Evolutionary conservation across 1,284 basidiomycete species (phyloP), one percentile per base, ranked within the genome.

Genomic region (Pseudozyma sp.): DNA sequence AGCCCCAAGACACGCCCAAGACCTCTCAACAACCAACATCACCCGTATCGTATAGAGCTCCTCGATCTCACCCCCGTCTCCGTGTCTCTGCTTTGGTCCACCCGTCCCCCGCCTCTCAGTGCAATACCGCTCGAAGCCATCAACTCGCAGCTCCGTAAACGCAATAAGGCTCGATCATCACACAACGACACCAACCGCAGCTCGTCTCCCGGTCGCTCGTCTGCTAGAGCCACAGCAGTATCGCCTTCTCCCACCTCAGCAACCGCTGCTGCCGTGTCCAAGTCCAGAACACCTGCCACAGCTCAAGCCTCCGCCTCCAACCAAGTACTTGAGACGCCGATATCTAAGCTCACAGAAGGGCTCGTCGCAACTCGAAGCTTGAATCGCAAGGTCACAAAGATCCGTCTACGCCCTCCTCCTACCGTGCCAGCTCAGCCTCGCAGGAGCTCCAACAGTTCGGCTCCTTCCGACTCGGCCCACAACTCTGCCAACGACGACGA

Each of bases 11-110:
- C 61, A 17, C 51, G 56, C 6, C 68, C 68, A 70, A 39, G 62
- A 33, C 49, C 56, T 9, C 48, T 64, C 35, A 70, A 67, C 45
- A 50, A 71, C 24, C 60, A 62, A 19, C 78, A 80, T 11, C 78
- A 81, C 42, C 76, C 76, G 1, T 78, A 75, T 58, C 72, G 79
- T 29, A 72, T 81, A 51, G 78, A 81, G 42, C 71, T 81, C 16
- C 72, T 76, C 57, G 78, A 79, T 35, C 57, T 81, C 37, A 78
- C 77, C 2, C 78, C 79, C 17, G 74, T 81, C 40, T 80, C 78
- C 11, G 69, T 80, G 9, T 76, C 79, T 1, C 30, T 80, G n/a
- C 65, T 78, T 40, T 78, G 77, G 75, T 80, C 79, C 19, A 72
- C 66, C 7, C 63, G 78, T 7, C 79, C 79, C 9, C 71, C 76